Percentiles rank a stretch among this genome's conserved stretches.
Conservation (phyloP, 768 basidiomycete species). For the Tylopilus rubrobrunneus region DNA sequence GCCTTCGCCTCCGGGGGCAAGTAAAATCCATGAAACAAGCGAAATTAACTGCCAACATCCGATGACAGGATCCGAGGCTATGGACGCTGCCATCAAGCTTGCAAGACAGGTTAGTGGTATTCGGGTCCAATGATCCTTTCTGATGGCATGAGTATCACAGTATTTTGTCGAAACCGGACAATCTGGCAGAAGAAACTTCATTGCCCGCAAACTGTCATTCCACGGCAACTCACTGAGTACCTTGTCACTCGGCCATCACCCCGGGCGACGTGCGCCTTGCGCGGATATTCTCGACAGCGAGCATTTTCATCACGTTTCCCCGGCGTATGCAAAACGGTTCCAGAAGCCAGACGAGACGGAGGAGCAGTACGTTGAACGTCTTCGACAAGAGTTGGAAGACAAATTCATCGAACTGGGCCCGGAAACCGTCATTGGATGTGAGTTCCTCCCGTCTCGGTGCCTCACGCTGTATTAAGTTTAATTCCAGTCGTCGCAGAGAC, state of each 20-base stretch:
- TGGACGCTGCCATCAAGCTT: constrained; percentile 84
- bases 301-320: constrained; percentile 82
- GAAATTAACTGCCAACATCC: not conserved
- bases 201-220: constrained; percentile 73
- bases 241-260: constrained; percentile 64
- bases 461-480: not conserved
- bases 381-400: constrained; percentile 77
- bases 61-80: constrained; percentile 74
- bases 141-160: constrained; percentile 33
- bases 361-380: constrained; percentile 73
- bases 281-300: constrained; percentile 57
- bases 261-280: constrained; percentile 65
- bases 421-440: constrained; percentile 79
- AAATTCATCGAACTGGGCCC: constrained; percentile 83
- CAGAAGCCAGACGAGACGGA: constrained; percentile 65
- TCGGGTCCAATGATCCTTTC: not conserved
- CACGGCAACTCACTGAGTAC: constrained; percentile 82
- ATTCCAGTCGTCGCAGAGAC: constrained; percentile 74
- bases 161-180: constrained; percentile 72
- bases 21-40: constrained; percentile 5
- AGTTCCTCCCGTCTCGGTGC: constrained; percentile 24
- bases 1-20: constrained; percentile 76
- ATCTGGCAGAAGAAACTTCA: constrained; percentile 69
- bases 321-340: constrained; percentile 83
- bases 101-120: constrained; percentile 58